Base-by-base conservation (phyloP, 352 stramenopile genomes). In the Phytophthora capsici region DNA sequence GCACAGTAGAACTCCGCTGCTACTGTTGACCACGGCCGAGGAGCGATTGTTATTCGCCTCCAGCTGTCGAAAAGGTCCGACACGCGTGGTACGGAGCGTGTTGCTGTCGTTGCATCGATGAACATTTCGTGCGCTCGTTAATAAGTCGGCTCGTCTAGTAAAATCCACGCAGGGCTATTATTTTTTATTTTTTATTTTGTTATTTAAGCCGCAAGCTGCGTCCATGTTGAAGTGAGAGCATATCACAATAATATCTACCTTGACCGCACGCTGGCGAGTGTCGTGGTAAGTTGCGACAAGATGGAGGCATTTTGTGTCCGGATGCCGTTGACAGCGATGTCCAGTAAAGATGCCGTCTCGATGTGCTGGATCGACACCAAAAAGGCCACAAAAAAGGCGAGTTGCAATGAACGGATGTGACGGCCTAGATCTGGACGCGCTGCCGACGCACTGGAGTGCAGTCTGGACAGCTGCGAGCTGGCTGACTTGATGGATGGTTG, bases 61-160 rank as follows among this genome's bases (percentile, higher is more conserved):
- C 36, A 14, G 36, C 56, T 63, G 46, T 40, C 28, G 23, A 54
- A 57, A 56, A 60, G 48, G 48, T 66, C 57, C 57, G 57, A 66
- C 58, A 60, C 40, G 20, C 57, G 57, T 65, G 45, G 56, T 38
- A 56, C 37, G 14, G 28, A 37, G 37, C 34, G 30, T 41, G 43
- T 38, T 37, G 28, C 28, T 14, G 30, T 48, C n/a, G 43, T 53
- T 51, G 46, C 44, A 51, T 19, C 53, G 23, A 34, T 53, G 28
- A 44, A 23, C 32, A 32, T 49, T 16, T 47, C 40, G 38, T 63
- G 32, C 23, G 44, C 40, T 63, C 26, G 55, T 63, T 10, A 26
- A 26, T 53, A 26, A n/a, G 2, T 40, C 26, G 46, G 16, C 46
- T 53, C 25, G 17, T 40, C 26, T 53, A 38, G 26, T 30, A 53